These are phyloP conservation scores for Crithidia acanthocephali DNA, from an alignment of 208 protist genomes.

Conservation along the genomic window DNA sequence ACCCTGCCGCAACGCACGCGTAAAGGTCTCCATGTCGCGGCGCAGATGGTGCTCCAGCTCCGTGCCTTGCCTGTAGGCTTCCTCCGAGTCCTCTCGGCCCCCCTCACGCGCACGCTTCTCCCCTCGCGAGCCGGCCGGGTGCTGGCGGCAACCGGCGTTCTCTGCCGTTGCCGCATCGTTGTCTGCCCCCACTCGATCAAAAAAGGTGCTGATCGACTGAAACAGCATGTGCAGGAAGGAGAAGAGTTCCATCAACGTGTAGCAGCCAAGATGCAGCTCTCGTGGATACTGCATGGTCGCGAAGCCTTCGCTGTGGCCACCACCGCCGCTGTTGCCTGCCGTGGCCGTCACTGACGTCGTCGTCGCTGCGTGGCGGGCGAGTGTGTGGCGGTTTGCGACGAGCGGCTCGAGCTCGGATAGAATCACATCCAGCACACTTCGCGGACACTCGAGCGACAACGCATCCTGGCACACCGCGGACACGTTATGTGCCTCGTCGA, in stretches of 20 bases:
- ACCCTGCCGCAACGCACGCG: neutral
- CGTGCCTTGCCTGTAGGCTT: slow-evolving; percentile 1
- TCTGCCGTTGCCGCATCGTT: neutral
- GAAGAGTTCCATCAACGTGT: slow-evolving; percentile 63
- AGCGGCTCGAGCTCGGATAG: slow-evolving; percentile 60
- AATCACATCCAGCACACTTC: slow-evolving; percentile 42
- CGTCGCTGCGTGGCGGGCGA: slow-evolving; percentile 3
- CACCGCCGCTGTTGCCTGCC: neutral
- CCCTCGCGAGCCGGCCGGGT: neutral
- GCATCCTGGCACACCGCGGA: slow-evolving; percentile 72
- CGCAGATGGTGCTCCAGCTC: slow-evolving; percentile 21
- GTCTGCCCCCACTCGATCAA: slow-evolving; percentile 5
- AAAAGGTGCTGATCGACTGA: slow-evolving; percentile 33
- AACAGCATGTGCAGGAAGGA: slow-evolving; percentile 54
- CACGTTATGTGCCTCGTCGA: slow-evolving; percentile 98
- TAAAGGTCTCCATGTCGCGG: slow-evolving; percentile 27
- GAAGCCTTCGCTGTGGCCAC: neutral
- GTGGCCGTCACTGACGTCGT: neutral
- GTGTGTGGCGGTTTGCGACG: slow-evolving; percentile 14
- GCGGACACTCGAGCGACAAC: slow-evolving; percentile 53
- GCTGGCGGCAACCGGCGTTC: neutral
- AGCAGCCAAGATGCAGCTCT: slow-evolving; percentile 67
- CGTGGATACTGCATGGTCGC: slow-evolving; percentile 49
- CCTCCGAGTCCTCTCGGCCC: neutral
- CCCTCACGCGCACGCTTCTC: slow-evolving; percentile 17